Evolutionary conservation across 257 asterid species (phyloP).

Genomic region (Solanum acaule): DNA sequence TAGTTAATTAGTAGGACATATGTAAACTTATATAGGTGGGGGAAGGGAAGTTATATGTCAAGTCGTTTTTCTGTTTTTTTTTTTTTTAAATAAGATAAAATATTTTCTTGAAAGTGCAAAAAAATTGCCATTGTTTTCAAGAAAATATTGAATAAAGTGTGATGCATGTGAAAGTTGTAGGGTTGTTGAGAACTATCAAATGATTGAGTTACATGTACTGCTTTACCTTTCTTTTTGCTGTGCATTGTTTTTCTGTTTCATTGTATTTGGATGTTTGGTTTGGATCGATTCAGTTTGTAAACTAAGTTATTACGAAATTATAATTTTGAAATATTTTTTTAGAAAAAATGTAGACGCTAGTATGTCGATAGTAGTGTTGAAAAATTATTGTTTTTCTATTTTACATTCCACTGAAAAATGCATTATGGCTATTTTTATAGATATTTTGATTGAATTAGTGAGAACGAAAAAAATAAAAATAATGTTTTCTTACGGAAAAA

Average conservation of each 20-base stretch:
- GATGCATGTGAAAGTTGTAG: slow-evolving; percentile 48
- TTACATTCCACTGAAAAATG: no score
- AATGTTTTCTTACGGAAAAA: no score
- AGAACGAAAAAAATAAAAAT: no score
- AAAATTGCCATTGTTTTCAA: not conserved
- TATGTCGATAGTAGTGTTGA: not conserved
- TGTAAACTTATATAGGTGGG: not conserved
- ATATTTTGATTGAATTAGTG: no score
- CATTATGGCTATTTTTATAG: not conserved
- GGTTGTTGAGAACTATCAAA: slow-evolving; percentile 60
- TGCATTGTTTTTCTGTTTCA: not conserved
- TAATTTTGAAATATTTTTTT: no score
- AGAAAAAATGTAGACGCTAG: not conserved
- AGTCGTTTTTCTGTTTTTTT: not conserved
- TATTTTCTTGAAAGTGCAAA: not conserved
- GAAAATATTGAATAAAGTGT: slow-evolving; percentile 5
- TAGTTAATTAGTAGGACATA: not conserved
- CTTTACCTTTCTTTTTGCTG: slow-evolving; percentile 2
- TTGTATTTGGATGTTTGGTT: not conserved
- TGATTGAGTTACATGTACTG: slow-evolving; percentile 31
- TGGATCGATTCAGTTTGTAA: not conserved
- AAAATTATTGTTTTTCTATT: no score
- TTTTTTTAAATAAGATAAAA: not conserved
- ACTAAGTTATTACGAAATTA: not conserved
- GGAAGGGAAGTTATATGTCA: not conserved